Base-by-base conservation (phyloP, 345 rosid species). In the Moricandia moricandioides region DNA sequence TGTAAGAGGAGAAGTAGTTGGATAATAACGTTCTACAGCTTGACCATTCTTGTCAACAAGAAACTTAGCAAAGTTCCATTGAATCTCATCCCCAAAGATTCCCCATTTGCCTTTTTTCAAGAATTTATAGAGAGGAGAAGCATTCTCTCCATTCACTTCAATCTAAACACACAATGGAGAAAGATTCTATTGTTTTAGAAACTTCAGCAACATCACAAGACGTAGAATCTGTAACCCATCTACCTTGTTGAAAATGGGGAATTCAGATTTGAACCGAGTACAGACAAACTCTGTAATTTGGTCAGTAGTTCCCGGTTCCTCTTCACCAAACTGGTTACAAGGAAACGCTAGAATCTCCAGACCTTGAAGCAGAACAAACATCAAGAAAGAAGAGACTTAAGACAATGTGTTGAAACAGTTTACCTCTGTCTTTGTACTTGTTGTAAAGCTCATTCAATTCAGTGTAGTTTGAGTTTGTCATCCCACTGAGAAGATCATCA, bases 1-100 rank as follows among this genome's bases (percentile, higher is more conserved):
- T 64, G 86, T 82, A 65, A 83, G 89, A 66, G 99, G 96, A 70
- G 96, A 82, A 67, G 97, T 92, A 3, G 96, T 89, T 9, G 97
- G 97, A 35, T 92, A 90, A 80, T 86, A 90, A 33, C 99, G 97
- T 51, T 95, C 78, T 8, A 78, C 87, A 62, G 88, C 88, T 73
- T 86, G 78, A 67, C 96, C 97, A 6, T 89, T 86, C 72, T 84
- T 87, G 51, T 86, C 87, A n/a, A 90, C 92, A 68, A 92, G 85
- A 84, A 95, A 92, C 85, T 95, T 95, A 72, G 95, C 86, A 63
- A 95, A 92, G 81, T 95, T 95, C 96, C 97, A 92, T 66, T 94
- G 97, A 65, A 95, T 89, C 18, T 84, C 85, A 10, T 95, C 97
- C 12, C 93, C 87, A 6, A 94, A 88, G 39, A 90, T 72, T 71